Evolutionary conservation across 192 early-diverging fungal species (phyloP), one percentile per base, ranked within the genome.

Genomic region (Entomortierella parvispora): DNA sequence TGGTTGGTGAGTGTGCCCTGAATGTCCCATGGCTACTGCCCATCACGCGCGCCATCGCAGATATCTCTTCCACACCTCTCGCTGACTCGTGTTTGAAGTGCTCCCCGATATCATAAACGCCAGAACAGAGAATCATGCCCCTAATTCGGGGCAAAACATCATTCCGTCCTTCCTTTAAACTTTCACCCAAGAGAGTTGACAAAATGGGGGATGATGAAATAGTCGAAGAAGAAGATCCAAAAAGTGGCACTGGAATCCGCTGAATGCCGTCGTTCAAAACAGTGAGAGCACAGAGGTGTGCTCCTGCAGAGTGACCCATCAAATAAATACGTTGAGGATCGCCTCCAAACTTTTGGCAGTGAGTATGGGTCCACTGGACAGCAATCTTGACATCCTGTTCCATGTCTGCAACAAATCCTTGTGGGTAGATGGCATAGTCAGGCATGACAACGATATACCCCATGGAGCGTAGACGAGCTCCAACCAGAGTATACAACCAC

Each of bases 11-110:
- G 31, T 62, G n/a, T 7, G 31, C 42, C 12, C 70, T 58, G 37
- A 81, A 68, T 25, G 62, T 53, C 14, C 18, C 10, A 12, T 74
- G 62, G 15, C 48, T 77, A 15, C 60, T 76, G 14, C 86, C 87
- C 87, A 88, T 88, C 11, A 71, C 83, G n/a, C 87, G 79, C 17
- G 59, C 80, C 85, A 88, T 84, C 42, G 83, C 80, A 28, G 87
- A 88, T 33, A 88, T 71, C 43, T 85, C 68, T 59, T 88, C 87
- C 1, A 88, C 80, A 10, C 87, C 85, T 22, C 87, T 49, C 51
- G 64, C 68, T 9, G 85, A 68, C 70, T 88, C 87, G 61, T 84
- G 81, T 11, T 79, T 49, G n/a, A 68, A 74, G 62, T 88, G 87
- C 44, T 70, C 61, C 17, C 62, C 57, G 29, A 88, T 86, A 15